phyloP scores from a whole-genome alignment of 176 grass and related monocot species.

The Avena atlantica region DNA sequence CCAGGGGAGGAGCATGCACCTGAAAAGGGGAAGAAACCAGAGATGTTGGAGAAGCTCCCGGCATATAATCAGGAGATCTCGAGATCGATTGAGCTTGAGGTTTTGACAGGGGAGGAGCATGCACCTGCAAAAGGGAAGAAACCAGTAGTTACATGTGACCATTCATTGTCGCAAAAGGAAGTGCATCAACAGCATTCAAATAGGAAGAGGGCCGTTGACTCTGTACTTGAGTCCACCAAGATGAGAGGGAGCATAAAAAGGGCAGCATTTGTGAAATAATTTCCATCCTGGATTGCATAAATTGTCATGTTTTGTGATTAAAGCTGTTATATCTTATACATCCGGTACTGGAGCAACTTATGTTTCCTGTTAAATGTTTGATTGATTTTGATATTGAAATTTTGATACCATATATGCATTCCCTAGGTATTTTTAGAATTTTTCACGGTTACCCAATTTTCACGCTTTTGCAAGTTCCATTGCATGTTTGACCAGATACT shows the following conservation, averaged over 20 bases:
- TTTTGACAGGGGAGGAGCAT: neutral
- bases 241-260: neutral
- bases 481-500: neutral
- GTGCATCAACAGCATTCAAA: neutral
- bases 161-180: neutral
- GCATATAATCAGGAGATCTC: slow-evolving; percentile 17
- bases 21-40: neutral
- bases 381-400: neutral
- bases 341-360: neutral
- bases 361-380: neutral
- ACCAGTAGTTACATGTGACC: neutral
- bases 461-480: neutral
- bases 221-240: neutral
- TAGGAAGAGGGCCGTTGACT: slow-evolving; percentile 18
- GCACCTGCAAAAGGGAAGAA: neutral
- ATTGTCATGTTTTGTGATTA: neutral
- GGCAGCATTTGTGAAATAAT: neutral
- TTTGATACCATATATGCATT: neutral
- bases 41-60: neutral
- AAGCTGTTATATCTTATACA: neutral
- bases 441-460: neutral
- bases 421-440: neutral
- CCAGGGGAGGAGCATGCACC: neutral
- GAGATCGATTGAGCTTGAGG: slow-evolving; percentile 4
- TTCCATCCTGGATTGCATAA: neutral